Base-by-base conservation (phyloP, 2,329 filamentous ascomycete genomes). In the Alternaria ethzedia region DNA sequence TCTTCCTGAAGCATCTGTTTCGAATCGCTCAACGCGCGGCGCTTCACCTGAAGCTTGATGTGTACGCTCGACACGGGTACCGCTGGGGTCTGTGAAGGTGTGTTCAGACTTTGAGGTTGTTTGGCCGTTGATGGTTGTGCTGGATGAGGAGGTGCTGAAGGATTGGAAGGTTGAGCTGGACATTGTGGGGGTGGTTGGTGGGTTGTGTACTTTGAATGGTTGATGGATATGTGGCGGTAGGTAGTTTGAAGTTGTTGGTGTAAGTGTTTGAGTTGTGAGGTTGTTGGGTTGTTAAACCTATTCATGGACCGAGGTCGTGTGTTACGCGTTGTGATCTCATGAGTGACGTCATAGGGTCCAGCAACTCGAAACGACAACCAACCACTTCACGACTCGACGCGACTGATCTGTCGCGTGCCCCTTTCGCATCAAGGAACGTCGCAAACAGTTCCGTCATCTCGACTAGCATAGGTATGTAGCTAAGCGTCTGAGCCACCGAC, bases 41-140 rank as follows among this genome's bases (percentile, higher is more conserved):
- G 62, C 64, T 52, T 78, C 69, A 0, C 75, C 77, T 0, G 74
- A 71, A 41, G 76, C 67, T 43, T 78, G 76, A 13, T 45, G 64
- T 4, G 68, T 72, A 17, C 72, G 71, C 25, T 75, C 69, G 3
- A 75, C 66, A 9, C 59, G 69, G 11, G 76, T 79, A 44, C 77
- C 77, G 1, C 59, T 67, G n/a, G 71, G 72, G 54, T 78, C 74
- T 9, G 66, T 69, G 60, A 70, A 65, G 6, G 68, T 75, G 28
- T 64, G 58, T 50, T 78, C 69, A 20, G 65, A 69, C 36, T 70
- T 66, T 9, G 74, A 76, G 30, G 64, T 69, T 6, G 73, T 76
- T 43, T 70, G 63, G 5, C 76, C 76, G 65, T 79, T 78, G 60
- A 73, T 61, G 23, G 72, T 71, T 21, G 56, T 68, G 25, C 65